Conservation (phyloP, 208 protist species). For the Leishmania amazonensis region DNA sequence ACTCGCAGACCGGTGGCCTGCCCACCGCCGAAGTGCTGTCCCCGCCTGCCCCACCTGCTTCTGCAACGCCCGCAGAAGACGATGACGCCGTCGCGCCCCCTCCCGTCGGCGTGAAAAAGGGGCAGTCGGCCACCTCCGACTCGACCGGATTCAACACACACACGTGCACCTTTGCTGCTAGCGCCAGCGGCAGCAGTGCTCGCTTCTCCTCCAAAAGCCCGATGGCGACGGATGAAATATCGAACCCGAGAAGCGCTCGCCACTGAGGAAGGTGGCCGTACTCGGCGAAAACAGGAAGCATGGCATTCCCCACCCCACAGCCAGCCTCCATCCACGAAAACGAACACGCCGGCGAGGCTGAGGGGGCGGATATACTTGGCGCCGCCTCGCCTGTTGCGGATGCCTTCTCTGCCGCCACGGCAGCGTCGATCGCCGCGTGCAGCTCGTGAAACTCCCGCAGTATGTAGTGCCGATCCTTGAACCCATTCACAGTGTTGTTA, state of each 20-base stretch:
- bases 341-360: background rate
- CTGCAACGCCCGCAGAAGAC: background rate
- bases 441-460: constrained; percentile 85
- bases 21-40: background rate
- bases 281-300: constrained; percentile 87
- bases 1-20: background rate
- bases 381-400: background rate
- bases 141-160: constrained; percentile 62
- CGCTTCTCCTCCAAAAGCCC: constrained; percentile 66
- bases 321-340: constrained; percentile 91
- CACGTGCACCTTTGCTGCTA: constrained; percentile 63
- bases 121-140: constrained; percentile 40
- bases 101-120: constrained; percentile 23
- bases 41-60: background rate
- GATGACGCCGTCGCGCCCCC: background rate
- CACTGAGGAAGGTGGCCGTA: constrained; percentile 74
- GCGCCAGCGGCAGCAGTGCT: constrained; percentile 21
- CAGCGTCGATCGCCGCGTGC: constrained; percentile 45
- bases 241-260: constrained; percentile 76
- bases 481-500: constrained; percentile 90
- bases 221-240: constrained; percentile 92
- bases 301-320: constrained; percentile 95
- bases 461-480: constrained; percentile 92
- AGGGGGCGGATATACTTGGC: background rate
- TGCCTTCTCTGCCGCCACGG: constrained; percentile 5